phyloP scores from a whole-genome alignment of 2,329 filamentous ascomycete genomes.

The Pseudocercospora musae region DNA sequence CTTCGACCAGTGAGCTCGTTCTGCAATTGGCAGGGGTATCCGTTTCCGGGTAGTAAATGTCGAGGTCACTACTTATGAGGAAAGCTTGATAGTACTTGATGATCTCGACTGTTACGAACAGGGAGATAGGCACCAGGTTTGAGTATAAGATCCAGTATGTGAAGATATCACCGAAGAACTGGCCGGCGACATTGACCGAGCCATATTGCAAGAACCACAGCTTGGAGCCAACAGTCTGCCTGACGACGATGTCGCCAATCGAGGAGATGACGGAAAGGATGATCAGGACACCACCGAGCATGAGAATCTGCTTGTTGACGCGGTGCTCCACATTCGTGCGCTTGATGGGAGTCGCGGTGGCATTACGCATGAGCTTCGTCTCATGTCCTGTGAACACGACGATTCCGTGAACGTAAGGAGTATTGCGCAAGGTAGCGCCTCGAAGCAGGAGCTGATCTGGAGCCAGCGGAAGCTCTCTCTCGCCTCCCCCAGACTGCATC shows the following conservation, averaged over 20 bases:
- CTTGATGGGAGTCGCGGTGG: conserved; percentile 95
- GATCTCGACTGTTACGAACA: conserved; percentile 95
- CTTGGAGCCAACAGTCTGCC: conserved; percentile 59
- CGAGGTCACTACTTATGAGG: conserved; percentile 93
- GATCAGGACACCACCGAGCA: conserved; percentile 81
- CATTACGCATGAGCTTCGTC: conserved; percentile 98
- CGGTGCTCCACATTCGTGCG: conserved; percentile 91
- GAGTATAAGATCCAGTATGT: conserved; percentile 99
- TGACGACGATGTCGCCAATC: conserved; percentile 80
- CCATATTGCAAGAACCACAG: conserved; percentile 71
- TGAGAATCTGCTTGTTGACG: conserved; percentile 89
- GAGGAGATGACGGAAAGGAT: conserved; percentile 84
- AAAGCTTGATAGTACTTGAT: conserved; percentile 99
- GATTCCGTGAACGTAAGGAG: conserved; percentile 92
- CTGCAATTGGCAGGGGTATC: conserved; percentile 94
- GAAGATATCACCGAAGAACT: conserved; percentile 90
- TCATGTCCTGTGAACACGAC: conserved; percentile 98
- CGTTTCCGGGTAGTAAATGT: conserved; percentile 95
- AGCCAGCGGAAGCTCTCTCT: conserved; percentile 85
- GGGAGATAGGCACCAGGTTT: conserved; percentile 90
- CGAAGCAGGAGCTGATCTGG: conserved; percentile 91
- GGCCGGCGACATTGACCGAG: conserved; percentile 64
- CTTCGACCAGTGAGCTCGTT: conserved; percentile 94
- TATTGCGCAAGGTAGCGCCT: conserved; percentile 91
- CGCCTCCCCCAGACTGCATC: conserved; percentile 82